Percentiles rank a stretch among this genome's conserved stretches.
phyloP scores from a whole-genome alignment of 139 green algal species.

The Picochlorum sp. region DNA sequence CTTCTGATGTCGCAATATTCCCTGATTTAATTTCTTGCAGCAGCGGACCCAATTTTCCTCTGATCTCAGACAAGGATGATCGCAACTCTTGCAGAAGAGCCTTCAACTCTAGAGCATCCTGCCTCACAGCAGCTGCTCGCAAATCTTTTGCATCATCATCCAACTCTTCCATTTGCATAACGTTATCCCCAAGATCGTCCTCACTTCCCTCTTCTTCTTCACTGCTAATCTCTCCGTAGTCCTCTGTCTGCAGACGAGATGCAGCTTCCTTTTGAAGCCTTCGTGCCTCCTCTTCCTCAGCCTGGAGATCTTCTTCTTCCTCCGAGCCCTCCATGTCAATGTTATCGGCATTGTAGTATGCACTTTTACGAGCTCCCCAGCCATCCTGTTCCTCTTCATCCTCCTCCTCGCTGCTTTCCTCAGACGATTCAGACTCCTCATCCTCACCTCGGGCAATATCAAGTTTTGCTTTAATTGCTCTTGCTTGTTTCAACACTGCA shows the following conservation, averaged over 20 bases:
- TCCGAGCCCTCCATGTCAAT: conserved; percentile 40
- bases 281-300: conserved; percentile 65
- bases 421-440: conserved; percentile 11
- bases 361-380: conserved; percentile 61
- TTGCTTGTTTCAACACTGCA: conserved; percentile 62
- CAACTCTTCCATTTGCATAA: conserved; percentile 14
- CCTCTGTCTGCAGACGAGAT: conserved; percentile 41
- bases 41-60: conserved; percentile 58
- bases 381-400: conserved; percentile 32
- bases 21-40: conserved; percentile 58
- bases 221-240: conserved; percentile 43
- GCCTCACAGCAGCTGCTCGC: conserved; percentile 37
- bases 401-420: conserved; percentile 21
- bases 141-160: conserved; percentile 24
- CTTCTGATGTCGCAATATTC: conserved; percentile 66
- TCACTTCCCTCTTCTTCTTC: conserved; percentile 30
- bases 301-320: conserved; percentile 58
- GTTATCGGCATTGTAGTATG: conserved; percentile 64
- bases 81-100: conserved; percentile 64
- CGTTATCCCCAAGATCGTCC: conserved; percentile 16
- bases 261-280: conserved; percentile 56
- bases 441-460: conserved; percentile 43
- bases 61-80: conserved; percentile 38
- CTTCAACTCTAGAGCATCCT: conserved; percentile 74
- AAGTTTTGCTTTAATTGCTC: conserved; percentile 51